A percentile compares a stretch with the other conserved stretches of the same genome.
phyloP scores from a whole-genome alignment of 2,329 filamentous ascomycete genomes.

The Ophiocordyceps sinensis region DNA sequence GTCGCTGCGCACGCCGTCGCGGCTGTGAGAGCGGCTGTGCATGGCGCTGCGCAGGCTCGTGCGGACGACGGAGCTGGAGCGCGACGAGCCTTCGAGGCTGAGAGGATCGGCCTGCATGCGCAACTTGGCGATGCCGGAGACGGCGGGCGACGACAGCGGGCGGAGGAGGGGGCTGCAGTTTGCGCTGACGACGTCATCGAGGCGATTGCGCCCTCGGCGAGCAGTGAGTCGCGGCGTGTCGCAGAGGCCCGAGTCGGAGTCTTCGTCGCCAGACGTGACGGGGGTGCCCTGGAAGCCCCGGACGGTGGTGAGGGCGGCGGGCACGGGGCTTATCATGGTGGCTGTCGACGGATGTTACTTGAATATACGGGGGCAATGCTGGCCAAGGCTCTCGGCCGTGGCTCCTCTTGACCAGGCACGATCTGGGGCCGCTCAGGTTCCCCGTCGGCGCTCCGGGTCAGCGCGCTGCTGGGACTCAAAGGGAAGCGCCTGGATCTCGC shows the following conservation, averaged over 20 bases:
- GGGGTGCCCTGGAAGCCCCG: constrained; percentile 43
- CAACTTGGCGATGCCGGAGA: constrained; percentile 68
- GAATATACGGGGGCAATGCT: too few species aligned
- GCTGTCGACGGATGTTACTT: neutral
- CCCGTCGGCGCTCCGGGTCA: constrained; percentile 45
- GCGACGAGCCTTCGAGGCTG: constrained; percentile 44
- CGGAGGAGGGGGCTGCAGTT: constrained; percentile 49
- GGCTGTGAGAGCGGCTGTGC: constrained; percentile 40
- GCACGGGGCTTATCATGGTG: constrained; percentile 32
- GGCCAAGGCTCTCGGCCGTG: neutral
- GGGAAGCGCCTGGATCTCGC: constrained; percentile 29
- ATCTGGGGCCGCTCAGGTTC: constrained; percentile 12
- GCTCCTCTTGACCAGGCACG: too few species aligned
- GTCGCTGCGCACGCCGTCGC: constrained; percentile 38
- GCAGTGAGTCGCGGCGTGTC: constrained; percentile 22
- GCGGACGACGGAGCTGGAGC: constrained; percentile 40
- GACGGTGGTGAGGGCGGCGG: constrained; percentile 37
- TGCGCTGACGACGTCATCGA: constrained; percentile 45
- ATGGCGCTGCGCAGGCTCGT: constrained; percentile 38
- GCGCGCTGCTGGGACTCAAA: constrained; percentile 36
- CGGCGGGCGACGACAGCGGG: constrained; percentile 33
- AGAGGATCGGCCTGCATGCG: constrained; percentile 71
- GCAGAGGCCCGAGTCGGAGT: constrained; percentile 33
- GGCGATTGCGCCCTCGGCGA: constrained; percentile 24
- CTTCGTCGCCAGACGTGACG: constrained; percentile 40